Evolutionary conservation across 331 rosid species (phyloP).

Genomic region (Malus hybrid): DNA sequence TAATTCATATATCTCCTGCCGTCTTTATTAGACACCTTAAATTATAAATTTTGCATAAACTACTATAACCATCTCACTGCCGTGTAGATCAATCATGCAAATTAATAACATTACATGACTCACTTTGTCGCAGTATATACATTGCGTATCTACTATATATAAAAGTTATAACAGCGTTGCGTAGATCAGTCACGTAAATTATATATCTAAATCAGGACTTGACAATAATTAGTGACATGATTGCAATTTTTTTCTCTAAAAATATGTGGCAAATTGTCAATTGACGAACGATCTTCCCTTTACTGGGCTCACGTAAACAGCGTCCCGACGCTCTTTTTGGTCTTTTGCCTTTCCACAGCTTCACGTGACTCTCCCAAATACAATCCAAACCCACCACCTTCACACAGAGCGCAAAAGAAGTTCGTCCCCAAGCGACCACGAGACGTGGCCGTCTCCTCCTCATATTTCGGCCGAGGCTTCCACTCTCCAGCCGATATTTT

Average conservation of each 20-base stretch:
- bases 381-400: too few relatives aligned
- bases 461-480: not conserved
- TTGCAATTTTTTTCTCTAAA: not conserved
- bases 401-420: not conserved
- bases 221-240: not conserved
- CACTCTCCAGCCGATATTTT: not conserved
- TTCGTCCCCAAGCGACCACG: not conserved
- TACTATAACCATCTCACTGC: not conserved
- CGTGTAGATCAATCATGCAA: not conserved
- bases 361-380: not conserved
- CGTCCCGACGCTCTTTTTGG: not conserved
- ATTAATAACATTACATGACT: not conserved
- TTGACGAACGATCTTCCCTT: not conserved
- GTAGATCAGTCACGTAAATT: not conserved
- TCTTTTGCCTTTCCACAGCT: not conserved
- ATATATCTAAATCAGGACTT: not conserved
- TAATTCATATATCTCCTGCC: not conserved
- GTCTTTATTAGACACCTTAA: not conserved
- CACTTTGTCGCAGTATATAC: fast-evolving
- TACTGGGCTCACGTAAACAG: not conserved
- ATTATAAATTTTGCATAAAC: too few relatives aligned
- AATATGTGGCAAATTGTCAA: not conserved
- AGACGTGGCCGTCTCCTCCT: conserved; percentile 6
- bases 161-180: not conserved
- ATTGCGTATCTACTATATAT: too few relatives aligned